Evolutionary conservation across 176 grass and related monocot species (phyloP), one percentile per base, ranked within the genome.

Genomic region (Bolboschoenus planiculmis): DNA sequence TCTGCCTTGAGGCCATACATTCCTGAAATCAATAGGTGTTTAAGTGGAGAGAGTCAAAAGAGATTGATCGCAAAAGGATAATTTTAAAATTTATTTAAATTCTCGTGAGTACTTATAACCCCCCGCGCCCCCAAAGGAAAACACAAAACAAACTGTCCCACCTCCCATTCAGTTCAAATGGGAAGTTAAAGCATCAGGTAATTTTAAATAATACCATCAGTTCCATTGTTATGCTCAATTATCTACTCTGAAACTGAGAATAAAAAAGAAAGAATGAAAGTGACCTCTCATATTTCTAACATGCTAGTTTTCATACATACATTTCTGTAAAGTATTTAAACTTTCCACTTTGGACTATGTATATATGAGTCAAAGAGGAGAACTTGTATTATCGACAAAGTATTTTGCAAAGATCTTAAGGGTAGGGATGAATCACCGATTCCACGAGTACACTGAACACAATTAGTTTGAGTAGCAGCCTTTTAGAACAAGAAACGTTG

Each of bases 1-100:
- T 99, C 90, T 74, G 92, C 77, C 85, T 93, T 99, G 34, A 95
- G 93, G 40, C 92, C 89, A 86, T 93, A 85, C 53, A 86, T 47
- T 79, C 92, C 96, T 99, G 83, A 88, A 87, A 80, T 31, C 64
- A 94, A 21, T 81, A 72, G 67, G 47, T 8, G 47, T 15, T 10
- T 83, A 27, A 37, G 8, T 42, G 57, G 37, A 40, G 40, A 24
- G 54, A 35, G 14, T n/a, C 64, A 44, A 59, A 71, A 53, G 20
- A 48, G n/a, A n/a, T n/a, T 16, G 2, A 66, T 46, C 50, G 56
- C 6, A 71, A 51, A 82, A 64, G 6, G 47, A 42, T 40, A 35
- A 66, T 23, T 24, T 65, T 35, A 62, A 35, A 66, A 15, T 24
- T 65, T 35, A 62, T 40, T 60, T 53, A 53, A 75, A 47, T 75